Base-by-base conservation (phyloP, 495 filamentous ascomycete genomes). In the Daldinia concentrica region DNA sequence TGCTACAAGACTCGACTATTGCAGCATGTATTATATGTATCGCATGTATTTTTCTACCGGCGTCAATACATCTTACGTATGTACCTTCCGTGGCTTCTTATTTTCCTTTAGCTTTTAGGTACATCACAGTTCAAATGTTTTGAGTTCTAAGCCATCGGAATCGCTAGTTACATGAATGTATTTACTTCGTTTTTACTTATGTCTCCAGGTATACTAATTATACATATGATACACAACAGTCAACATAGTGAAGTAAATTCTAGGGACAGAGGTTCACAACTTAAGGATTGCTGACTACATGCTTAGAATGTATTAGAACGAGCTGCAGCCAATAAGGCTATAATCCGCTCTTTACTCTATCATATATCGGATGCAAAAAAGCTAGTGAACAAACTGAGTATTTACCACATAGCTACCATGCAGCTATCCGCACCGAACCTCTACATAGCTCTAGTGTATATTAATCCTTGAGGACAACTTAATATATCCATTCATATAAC, bases 371-470 rank as follows among this genome's bases (percentile, higher is more conserved):
- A 48, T 48, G 19, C 12, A 22, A 24, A 48, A 48, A 24, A 48
- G 3, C 9, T 24, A 11, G 9, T 48, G n/a, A 48, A 11, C 3
- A 24, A 22, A 22, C 11, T 22, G 43, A 22, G 43, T 3, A 48
- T 48, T 22, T 11, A 24, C 17, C 19, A 54, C 51, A 54, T 54
- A 54, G 2, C 1, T 52, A 17, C 14, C 29, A 66, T 66, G 66
- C 54, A 58, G 66, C 66, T 63, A 69, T 59, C 66, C 66, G 59
- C 59, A 15, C 11, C 59, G 66, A 58, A 37, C 58, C 59, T 29
- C 27, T 3, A n/a, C n/a, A n/a, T n/a, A 30, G 2, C n/a, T 30
- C 12, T 30, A n/a, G n/a, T n/a, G n/a, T n/a, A 17, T n/a, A 54
- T 30, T 30, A 27, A 6, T 6, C 43, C 19, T 48, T 22, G 2